Percentiles rank a stretch among this genome's conserved stretches.
These are phyloP conservation scores for Anisodus tanguticus DNA, from an alignment of 257 asterid species.

Conservation along the genomic window DNA sequence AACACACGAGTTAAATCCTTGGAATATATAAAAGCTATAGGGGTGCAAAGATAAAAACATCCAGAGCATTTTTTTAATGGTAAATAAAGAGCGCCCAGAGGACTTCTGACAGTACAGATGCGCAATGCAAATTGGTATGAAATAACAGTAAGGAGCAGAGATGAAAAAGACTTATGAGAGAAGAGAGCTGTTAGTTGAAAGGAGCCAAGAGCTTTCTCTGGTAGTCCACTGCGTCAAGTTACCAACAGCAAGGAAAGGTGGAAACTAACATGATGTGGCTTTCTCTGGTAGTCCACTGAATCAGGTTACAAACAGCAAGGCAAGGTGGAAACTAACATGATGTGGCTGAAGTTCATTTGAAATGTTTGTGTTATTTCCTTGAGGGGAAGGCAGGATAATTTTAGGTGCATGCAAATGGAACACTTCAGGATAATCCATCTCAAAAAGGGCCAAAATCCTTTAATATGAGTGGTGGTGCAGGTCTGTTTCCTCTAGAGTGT, in stretches of 20 bases:
- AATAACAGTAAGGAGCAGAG: conserved; percentile 15
- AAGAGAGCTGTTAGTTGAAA: background rate
- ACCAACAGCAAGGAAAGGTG: conserved; percentile 19
- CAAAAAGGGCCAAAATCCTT: background rate
- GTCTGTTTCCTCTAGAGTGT: conserved; percentile 7
- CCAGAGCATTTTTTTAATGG: too few relatives aligned
- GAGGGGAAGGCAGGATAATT: background rate
- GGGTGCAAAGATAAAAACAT: background rate
- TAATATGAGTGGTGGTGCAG: conserved; percentile 11
- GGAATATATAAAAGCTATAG: conserved; percentile 23
- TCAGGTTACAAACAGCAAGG: conserved; percentile 20
- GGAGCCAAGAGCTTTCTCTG: conserved; percentile 4
- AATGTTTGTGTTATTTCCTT: background rate
- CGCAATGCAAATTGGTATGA: conserved; percentile 16
- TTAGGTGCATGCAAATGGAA: conserved; percentile 1
- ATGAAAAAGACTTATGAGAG: background rate
- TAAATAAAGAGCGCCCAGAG: background rate
- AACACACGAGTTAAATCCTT: background rate
- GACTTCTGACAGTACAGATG: conserved; percentile 20
- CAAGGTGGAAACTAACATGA: conserved; percentile 21
- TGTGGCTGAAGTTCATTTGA: background rate
- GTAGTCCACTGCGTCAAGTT: background rate
- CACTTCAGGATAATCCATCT: conserved; percentile 21
- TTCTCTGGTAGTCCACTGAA: background rate
- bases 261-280: conserved; percentile 12